These are phyloP conservation scores for Pseudocercospora musae DNA, from an alignment of 2,329 filamentous ascomycete genomes.

Conservation along the genomic window DNA sequence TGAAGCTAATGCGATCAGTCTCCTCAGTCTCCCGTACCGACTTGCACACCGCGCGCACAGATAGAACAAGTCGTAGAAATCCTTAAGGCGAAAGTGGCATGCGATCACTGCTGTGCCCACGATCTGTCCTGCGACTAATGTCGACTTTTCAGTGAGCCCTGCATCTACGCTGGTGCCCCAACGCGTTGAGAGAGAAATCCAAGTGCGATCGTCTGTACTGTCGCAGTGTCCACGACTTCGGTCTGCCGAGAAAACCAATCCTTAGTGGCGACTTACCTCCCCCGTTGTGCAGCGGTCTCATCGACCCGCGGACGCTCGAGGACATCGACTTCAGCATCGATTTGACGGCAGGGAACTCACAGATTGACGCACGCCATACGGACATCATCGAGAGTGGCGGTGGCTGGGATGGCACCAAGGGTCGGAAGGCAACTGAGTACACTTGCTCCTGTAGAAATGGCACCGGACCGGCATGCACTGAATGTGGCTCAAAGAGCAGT, in stretches of 20 bases:
- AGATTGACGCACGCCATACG: not conserved
- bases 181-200: not conserved
- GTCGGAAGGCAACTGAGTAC: not conserved
- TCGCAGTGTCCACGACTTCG: not conserved
- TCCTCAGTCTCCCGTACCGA: not conserved
- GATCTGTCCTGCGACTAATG: constrained; percentile 17
- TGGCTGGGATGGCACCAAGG: not conserved
- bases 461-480: not conserved
- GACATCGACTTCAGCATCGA: not conserved
- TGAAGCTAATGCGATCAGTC: not conserved
- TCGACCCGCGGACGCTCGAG: not conserved
- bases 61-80: not conserved
- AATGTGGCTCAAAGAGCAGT: not conserved
- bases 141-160: constrained; percentile 1
- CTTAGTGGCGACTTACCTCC: not conserved
- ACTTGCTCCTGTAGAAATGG: not conserved
- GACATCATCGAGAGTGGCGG: not conserved
- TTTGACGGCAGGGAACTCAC: not conserved
- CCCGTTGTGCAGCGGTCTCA: not conserved
- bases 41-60: not conserved
- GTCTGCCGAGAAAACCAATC: not conserved
- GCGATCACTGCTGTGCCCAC: constrained; percentile 16
- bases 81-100: not conserved
- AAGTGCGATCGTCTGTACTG: not conserved
- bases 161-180: constrained; percentile 7